Conservation (phyloP, 2,329 filamentous ascomycete species). For the Neonectria neomacrospora region DNA sequence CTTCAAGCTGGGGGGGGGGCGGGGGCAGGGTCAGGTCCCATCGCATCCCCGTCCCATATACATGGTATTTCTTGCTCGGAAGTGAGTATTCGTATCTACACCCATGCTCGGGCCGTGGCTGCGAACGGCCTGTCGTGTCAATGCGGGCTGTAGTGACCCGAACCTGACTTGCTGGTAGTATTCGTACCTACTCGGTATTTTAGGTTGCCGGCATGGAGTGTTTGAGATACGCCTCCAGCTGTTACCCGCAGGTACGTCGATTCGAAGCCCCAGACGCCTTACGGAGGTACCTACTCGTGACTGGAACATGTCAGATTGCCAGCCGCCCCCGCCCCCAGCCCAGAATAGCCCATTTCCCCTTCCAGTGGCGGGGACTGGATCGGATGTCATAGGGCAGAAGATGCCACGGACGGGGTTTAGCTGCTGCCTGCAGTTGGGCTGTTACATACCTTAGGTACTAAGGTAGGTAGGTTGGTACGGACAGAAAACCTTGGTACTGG, state of each 20-base stretch:
- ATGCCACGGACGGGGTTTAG: background rate
- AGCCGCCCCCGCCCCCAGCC: background rate
- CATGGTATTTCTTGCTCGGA: too few relatives aligned
- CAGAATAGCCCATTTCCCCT: background rate
- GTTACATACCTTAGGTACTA: too few relatives aligned
- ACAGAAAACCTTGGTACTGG: background rate
- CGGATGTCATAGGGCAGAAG: conserved; percentile 1
- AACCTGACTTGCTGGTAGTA: background rate
- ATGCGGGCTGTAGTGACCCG: conserved; percentile 3
- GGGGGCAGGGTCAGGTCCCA: background rate
- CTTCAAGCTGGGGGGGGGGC: background rate
- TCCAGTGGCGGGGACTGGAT: background rate
- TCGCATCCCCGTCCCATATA: background rate
- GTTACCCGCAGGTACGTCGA: background rate
- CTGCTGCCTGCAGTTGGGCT: conserved; percentile 4
- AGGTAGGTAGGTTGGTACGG: too few relatives aligned
- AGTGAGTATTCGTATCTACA: background rate
- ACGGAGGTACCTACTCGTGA: background rate
- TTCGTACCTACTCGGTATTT: background rate
- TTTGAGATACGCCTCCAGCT: background rate
- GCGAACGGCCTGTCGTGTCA: background rate
- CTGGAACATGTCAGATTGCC: background rate
- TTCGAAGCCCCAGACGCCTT: background rate
- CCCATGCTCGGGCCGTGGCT: background rate
- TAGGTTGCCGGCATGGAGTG: background rate